These are phyloP conservation scores for Chrysoporthe cubensis DNA, from an alignment of 2,329 filamentous ascomycete genomes.

Conservation along the genomic window DNA sequence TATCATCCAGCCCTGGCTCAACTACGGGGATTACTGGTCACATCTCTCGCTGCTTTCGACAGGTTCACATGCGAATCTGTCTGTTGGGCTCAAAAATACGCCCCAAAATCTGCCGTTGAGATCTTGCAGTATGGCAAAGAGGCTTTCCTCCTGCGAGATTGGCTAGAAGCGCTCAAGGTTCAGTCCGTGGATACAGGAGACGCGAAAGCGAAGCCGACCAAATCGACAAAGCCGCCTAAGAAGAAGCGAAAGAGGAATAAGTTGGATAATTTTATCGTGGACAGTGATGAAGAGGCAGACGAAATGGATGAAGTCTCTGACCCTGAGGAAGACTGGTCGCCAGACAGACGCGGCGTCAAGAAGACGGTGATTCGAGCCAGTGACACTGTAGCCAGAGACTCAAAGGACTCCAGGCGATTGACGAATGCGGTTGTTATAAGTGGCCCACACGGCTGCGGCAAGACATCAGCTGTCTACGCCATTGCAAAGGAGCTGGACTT, in stretches of 20 bases:
- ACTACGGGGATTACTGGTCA: slow-evolving; percentile 63
- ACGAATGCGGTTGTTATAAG: slow-evolving; percentile 85
- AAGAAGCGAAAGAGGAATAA: slow-evolving; percentile 75
- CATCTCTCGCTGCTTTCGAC: slow-evolving; percentile 78
- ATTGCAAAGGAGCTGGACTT: slow-evolving; percentile 90
- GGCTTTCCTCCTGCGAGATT: slow-evolving; percentile 72
- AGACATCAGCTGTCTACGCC: slow-evolving; percentile 90
- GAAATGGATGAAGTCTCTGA: slow-evolving; percentile 72
- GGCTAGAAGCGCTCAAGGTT: slow-evolving; percentile 78
- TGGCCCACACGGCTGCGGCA: slow-evolving; percentile 87
- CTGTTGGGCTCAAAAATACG: slow-evolving; percentile 85
- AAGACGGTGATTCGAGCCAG: slow-evolving; percentile 59
- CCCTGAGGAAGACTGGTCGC: slow-evolving; percentile 52
- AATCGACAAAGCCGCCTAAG: slow-evolving; percentile 40
- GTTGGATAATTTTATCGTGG: slow-evolving; percentile 79
- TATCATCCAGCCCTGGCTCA: slow-evolving; percentile 62
- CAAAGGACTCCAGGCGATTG: slow-evolving; percentile 53
- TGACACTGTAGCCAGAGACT: slow-evolving; percentile 39
- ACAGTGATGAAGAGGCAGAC: slow-evolving; percentile 74
- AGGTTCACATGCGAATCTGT: slow-evolving; percentile 72
- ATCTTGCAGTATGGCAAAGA: slow-evolving; percentile 78
- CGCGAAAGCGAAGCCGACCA: slow-evolving; percentile 39
- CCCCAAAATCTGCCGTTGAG: slow-evolving; percentile 68
- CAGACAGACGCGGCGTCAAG: slow-evolving; percentile 42
- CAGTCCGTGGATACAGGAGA: slow-evolving; percentile 71